Conservation (phyloP, 257 asterid species). For the Ilex aquifolium region DNA sequence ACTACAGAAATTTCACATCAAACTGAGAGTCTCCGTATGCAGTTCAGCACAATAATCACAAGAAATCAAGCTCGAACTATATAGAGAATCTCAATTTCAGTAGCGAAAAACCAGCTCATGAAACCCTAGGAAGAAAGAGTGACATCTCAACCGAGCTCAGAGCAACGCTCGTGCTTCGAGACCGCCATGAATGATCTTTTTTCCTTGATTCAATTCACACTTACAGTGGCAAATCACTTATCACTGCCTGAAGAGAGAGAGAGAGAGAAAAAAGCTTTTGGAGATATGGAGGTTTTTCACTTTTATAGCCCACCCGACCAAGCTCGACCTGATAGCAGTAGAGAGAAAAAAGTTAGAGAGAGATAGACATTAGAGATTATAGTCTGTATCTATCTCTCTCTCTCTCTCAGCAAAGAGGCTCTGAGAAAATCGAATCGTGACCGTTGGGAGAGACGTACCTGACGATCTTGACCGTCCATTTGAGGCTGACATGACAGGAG, state of each 20-base stretch:
- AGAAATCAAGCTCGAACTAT: constrained; percentile 9
- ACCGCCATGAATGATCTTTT: constrained; percentile 18
- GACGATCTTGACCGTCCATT: not conserved
- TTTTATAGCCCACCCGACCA: constrained; percentile 38
- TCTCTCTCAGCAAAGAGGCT: not conserved
- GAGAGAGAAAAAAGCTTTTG: constrained; percentile 20
- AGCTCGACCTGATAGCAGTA: constrained; percentile 80
- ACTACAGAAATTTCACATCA: not conserved
- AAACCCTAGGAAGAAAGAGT: constrained; percentile 5
- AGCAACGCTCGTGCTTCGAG: constrained; percentile 17
- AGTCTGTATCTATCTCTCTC: not conserved
- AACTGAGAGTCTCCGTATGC: constrained; percentile 15
- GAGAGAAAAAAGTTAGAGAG: constrained; percentile 27
- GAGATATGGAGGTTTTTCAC: constrained; percentile 13
- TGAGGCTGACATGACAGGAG: constrained; percentile 1
- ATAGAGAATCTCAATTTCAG: constrained; percentile 9
- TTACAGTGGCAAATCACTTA: constrained; percentile 1
- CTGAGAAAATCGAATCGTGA: not conserved
- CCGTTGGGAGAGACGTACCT: not conserved
- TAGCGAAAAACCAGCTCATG: constrained; percentile 6
- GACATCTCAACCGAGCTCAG: constrained; percentile 23
- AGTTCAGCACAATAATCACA: constrained; percentile 15
- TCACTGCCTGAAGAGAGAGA: not conserved
- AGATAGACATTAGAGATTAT: not conserved
- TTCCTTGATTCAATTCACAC: not conserved